Conservation (phyloP, 208 protist species). For the Crithidia expoeki region DNA sequence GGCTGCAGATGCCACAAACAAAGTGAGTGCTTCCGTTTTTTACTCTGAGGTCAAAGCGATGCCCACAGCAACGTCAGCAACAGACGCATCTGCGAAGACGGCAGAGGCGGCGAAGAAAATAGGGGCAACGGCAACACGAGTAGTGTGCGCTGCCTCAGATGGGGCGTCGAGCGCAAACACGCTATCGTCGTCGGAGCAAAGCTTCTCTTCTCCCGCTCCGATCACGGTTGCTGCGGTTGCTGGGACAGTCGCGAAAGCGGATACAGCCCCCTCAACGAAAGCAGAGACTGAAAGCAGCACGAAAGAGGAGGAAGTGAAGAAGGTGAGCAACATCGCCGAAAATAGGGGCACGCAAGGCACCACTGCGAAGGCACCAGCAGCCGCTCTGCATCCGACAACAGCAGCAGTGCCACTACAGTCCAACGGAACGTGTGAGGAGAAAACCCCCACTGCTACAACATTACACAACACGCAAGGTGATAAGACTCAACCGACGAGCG, state of each 20-base stretch:
- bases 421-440: too few species aligned
- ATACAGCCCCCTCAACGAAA: too few species aligned
- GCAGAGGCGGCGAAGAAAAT: not conserved
- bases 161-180: not conserved
- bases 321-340: not conserved
- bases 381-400: not conserved
- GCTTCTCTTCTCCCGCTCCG: not conserved
- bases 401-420: too few species aligned
- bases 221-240: not conserved
- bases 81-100: not conserved
- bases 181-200: not conserved
- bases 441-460: not conserved
- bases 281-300: too few species aligned
- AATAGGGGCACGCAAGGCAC: not conserved
- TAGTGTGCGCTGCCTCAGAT: not conserved
- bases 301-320: too few species aligned
- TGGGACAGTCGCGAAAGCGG: not conserved
- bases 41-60: not conserved
- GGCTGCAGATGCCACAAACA: too few species aligned
- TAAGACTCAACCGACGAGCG: not conserved
- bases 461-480: not conserved
- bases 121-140: not conserved
- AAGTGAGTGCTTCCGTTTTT: too few species aligned
- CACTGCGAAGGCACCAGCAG: not conserved
- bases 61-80: not conserved